Evolutionary conservation across 345 rosid genomes (phyloP).

Genomic region (Eucalyptus coolabah): DNA sequence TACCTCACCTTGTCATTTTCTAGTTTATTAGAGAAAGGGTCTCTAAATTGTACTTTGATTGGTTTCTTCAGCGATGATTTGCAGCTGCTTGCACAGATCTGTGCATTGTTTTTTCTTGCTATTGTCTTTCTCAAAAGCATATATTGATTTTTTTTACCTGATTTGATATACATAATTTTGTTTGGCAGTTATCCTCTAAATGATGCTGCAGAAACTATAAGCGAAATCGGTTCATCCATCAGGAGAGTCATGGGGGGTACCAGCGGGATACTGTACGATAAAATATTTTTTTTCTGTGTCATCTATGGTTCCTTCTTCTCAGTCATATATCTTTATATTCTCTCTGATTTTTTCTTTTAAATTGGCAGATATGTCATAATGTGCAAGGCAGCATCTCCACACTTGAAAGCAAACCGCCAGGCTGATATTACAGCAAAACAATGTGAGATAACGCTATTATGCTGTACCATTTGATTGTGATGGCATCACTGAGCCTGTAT

Average conservation of each 20-base stretch:
- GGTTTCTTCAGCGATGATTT: not conserved
- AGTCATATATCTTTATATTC: not conserved
- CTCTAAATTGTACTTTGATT: not conserved
- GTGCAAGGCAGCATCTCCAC: conserved; percentile 81
- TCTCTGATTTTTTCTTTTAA: not conserved
- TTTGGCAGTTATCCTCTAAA: conserved; percentile 81
- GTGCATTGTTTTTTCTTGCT: not conserved
- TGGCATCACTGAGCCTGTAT: not conserved
- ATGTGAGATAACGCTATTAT: conserved; percentile 41
- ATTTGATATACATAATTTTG: not conserved
- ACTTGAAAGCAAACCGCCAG: conserved; percentile 42
- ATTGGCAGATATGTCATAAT: conserved; percentile 60
- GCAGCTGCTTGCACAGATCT: not conserved
- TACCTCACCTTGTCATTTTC: not conserved
- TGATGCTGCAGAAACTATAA: conserved; percentile 82
- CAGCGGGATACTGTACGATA: conserved; percentile 75
- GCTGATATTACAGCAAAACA: conserved; percentile 47
- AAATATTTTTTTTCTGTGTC: not conserved
- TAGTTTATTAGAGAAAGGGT: not conserved
- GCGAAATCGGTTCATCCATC: conserved; percentile 78
- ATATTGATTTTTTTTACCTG: not conserved
- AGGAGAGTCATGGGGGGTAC: conserved; percentile 96
- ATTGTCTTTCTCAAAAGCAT: not conserved
- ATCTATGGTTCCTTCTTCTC: not conserved
- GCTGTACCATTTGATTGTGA: not conserved